These are phyloP conservation scores for Saccharum spontaneum DNA, from an alignment of 176 grass and related monocot genomes.

Conservation along the genomic window DNA sequence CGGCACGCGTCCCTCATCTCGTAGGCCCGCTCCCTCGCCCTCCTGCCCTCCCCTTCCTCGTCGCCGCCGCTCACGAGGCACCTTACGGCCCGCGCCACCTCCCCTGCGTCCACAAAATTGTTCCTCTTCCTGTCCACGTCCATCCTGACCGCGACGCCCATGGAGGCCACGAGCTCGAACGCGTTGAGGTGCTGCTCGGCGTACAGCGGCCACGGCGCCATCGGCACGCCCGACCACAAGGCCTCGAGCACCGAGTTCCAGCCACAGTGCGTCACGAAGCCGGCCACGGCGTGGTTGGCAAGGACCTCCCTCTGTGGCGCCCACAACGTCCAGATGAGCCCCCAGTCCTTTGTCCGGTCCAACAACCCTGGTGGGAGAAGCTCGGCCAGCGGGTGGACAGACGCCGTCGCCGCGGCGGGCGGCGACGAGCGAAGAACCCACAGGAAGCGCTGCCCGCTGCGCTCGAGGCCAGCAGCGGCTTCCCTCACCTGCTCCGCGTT, in stretches of 20 bases:
- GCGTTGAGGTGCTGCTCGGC: constrained; percentile 63
- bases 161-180: constrained; percentile 4
- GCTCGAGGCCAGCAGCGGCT: neutral
- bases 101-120: constrained; percentile 38
- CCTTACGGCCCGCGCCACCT: constrained; percentile 35
- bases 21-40: neutral
- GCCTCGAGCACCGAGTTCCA: constrained; percentile 70
- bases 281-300: too few species aligned
- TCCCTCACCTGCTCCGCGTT: neutral
- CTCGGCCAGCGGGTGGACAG: too few species aligned
- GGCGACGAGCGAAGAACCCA: neutral
- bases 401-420: too few species aligned
- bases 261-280: constrained; percentile 54
- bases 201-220: constrained; percentile 33
- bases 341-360: neutral
- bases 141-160: constrained; percentile 24
- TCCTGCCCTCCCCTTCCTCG: neutral
- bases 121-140: constrained; percentile 15
- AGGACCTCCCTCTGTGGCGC: neutral
- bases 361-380: too few species aligned
- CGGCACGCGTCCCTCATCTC: neutral
- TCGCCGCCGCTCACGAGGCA: neutral
- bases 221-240: constrained; percentile 45
- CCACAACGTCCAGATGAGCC: neutral
- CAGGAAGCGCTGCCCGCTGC: neutral